phyloP scores from a whole-genome alignment of 164 flowering plant species.

The Nymphaea colorata region DNA sequence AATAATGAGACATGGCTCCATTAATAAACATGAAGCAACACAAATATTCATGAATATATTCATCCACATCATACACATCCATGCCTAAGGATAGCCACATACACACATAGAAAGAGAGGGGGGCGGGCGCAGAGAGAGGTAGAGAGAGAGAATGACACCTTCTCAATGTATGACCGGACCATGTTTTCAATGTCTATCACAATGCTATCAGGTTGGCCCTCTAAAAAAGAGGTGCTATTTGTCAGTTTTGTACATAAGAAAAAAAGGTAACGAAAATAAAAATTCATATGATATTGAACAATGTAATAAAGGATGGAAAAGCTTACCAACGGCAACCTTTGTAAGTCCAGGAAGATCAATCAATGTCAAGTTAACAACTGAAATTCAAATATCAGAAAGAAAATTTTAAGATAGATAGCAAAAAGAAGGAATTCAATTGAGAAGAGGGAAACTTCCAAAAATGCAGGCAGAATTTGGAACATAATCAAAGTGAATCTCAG shows the following conservation, averaged over 20 bases:
- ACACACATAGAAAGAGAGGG: background rate
- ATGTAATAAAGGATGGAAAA: background rate
- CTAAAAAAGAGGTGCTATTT: slow-evolving; percentile 17
- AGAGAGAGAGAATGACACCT: slow-evolving; percentile 26
- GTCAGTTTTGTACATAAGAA: slow-evolving; percentile 1
- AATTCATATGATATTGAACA: background rate
- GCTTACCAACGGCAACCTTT: slow-evolving; percentile 97
- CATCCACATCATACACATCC: no score
- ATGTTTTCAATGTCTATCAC: slow-evolving; percentile 77
- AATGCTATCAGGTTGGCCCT: slow-evolving; percentile 69
- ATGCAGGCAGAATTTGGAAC: background rate
- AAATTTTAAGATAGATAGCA: slow-evolving; percentile 1
- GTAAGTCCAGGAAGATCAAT: slow-evolving; percentile 99
- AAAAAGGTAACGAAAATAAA: background rate
- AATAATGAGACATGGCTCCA: no score
- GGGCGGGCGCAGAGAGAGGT: background rate
- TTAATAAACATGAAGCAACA: no score
- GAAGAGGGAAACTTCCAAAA: background rate
- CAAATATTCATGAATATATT: no score
- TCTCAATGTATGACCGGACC: slow-evolving; percentile 81
- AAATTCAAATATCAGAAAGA: background rate
- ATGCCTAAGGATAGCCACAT: no score
- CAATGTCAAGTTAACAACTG: slow-evolving; percentile 97
- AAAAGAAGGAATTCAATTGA: background rate
- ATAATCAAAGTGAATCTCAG: no score